phyloP scores from a whole-genome alignment of 768 basidiomycete species.

The Phylloporus sp. region DNA sequence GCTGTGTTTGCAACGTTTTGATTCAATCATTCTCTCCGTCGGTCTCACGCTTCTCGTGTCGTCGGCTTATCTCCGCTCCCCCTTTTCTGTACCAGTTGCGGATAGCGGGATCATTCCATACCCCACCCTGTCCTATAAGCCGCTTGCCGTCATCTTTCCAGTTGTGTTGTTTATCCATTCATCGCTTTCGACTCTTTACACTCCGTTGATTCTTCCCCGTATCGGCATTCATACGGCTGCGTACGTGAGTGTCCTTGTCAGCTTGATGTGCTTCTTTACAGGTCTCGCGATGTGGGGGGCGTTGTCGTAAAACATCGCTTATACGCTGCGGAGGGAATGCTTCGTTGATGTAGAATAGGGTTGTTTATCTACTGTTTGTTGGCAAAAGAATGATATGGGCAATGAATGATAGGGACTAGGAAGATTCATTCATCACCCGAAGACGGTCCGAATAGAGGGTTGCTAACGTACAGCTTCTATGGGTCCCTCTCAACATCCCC shows the following conservation, averaged over 20 bases:
- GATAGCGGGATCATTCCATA: conserved; percentile 15
- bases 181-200: conserved; percentile 59
- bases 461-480: conserved; percentile 4
- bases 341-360: not conserved
- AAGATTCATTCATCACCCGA: not conserved
- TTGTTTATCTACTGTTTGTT: conserved; percentile 12
- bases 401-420: not conserved
- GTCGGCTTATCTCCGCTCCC: conserved; percentile 56
- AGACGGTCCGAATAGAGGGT: not conserved
- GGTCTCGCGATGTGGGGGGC: conserved; percentile 73
- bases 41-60: conserved; percentile 54
- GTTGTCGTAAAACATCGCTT: conserved; percentile 36
- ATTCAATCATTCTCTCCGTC: conserved; percentile 65
- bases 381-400: not conserved
- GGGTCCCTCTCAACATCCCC: not conserved
- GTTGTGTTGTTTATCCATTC: conserved; percentile 47
- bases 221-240: conserved; percentile 76
- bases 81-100: conserved; percentile 35
- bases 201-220: conserved; percentile 61
- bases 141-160: conserved; percentile 40
- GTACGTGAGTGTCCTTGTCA: conserved; percentile 63
- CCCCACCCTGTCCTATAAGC: conserved; percentile 29
- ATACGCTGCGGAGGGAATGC: not conserved
- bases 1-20: conserved; percentile 71
- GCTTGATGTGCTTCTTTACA: conserved; percentile 66